Base-by-base conservation (phyloP, 352 stramenopile genomes). In the Phytophthora chlamydospora region DNA sequence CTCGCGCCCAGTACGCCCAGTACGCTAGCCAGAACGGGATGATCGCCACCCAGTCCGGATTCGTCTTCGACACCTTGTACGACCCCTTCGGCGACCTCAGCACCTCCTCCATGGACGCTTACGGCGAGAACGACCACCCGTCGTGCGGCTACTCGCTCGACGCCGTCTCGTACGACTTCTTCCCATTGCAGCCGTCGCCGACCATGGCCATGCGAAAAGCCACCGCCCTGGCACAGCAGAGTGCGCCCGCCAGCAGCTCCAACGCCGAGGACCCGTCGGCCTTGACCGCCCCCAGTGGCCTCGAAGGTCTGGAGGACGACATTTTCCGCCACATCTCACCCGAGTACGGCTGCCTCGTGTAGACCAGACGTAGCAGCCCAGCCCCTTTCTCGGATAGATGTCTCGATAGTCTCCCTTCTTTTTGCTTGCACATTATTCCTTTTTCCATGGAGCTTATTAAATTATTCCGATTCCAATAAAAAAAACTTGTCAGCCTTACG, bases 311-410 rank as follows among this genome's bases (percentile, higher is more conserved):
- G 3, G 80, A 90, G 14, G 85, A 94, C 54, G 83, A 92, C 54
- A 85, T 94, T 42, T 94, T 94, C 52, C 74, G 89, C 38, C 85
- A 94, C 42, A 92, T 94, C 49, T 94, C 85, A 3, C 83, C 85
- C 6, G 83, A 93, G 55, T 95, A 91, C 52, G 85, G 85, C 36
- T 95, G 83, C 41, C 71, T 95, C 12, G 83, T 91, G 40, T 94
- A 75, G 72, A 35, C 36, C 11, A 29, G 36, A 35, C 13, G 14
- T 17, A 32, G 46, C 24, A 27, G 24, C 24, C n/a, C n/a, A n/a
- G n/a, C n/a, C n/a, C n/a, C 14, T 56, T 14, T 52, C 36, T 66
- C 31, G 27, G 62, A 48, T 67, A 67, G 63, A 58, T 72, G 62
- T 66, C 29, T 57, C 45, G 50, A 61, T 43, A 58, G 38, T 52